phyloP scores from a whole-genome alignment of 345 rosid genomes.

The Alliaria petiolata region DNA sequence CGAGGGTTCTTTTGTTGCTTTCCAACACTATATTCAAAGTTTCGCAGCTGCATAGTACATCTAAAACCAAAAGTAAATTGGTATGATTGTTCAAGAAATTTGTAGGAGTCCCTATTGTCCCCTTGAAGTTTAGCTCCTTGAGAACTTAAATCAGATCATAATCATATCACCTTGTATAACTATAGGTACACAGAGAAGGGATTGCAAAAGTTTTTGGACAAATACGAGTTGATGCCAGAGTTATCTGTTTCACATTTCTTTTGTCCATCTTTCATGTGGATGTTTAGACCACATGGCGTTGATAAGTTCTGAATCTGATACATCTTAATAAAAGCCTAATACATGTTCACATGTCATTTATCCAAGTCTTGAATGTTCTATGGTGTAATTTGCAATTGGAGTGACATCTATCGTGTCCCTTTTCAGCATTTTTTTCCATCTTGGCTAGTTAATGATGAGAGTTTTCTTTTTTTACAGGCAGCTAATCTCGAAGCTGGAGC shows the following conservation, averaged over 20 bases:
- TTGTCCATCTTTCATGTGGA: slow-evolving; percentile 3
- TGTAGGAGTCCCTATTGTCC: not conserved
- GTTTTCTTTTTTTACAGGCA: slow-evolving; percentile 43
- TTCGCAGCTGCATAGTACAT: not conserved
- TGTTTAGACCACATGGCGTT: not conserved
- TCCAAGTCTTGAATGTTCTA: not conserved
- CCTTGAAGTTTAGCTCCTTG: not conserved
- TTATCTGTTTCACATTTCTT: not conserved
- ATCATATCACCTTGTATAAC: not conserved
- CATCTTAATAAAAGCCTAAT: not conserved
- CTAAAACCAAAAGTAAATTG: not conserved
- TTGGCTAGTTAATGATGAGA: not conserved
- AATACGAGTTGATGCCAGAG: not conserved
- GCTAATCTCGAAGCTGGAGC: slow-evolving; percentile 81
- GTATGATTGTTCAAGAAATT: not conserved
- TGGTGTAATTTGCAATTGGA: not conserved
- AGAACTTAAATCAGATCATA: not conserved
- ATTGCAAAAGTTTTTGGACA: not conserved
- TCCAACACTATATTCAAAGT: not conserved
- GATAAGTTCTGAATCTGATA: not conserved
- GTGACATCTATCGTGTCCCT: not conserved
- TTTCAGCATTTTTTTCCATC: not conserved
- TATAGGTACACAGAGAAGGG: too few species aligned
- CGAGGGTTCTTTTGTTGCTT: not conserved
- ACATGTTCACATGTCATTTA: not conserved